Conservation (phyloP, 2,329 filamentous ascomycete species). For the Fusarium chaquense region DNA sequence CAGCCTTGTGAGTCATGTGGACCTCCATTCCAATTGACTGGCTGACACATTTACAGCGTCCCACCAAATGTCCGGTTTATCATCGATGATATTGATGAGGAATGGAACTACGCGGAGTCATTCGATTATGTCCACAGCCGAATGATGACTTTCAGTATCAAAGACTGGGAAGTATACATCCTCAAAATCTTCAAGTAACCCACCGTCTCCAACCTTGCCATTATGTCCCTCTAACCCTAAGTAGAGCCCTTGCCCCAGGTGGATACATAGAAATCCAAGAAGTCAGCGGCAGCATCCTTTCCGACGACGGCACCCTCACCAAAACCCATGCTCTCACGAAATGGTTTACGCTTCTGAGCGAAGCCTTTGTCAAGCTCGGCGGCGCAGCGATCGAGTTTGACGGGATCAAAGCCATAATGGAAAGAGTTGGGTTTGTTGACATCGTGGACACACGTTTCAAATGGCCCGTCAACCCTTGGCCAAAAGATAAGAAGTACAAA, state of each 20-base stretch:
- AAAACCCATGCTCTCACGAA: neutral
- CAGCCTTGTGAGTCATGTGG: neutral
- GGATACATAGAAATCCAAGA: slow-evolving; percentile 21
- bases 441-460: slow-evolving; percentile 1
- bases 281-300: neutral
- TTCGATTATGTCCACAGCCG: slow-evolving; percentile 31
- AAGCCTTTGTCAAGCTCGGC: slow-evolving; percentile 8
- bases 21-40: rapidly evolving
- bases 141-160: slow-evolving; percentile 22
- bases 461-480: slow-evolving; percentile 30
- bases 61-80: slow-evolving; percentile 18
- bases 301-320: slow-evolving; percentile 6
- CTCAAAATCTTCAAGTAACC: slow-evolving; percentile 14
- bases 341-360: slow-evolving; percentile 7
- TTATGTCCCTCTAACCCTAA: rapidly evolving
- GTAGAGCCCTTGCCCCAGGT: neutral
- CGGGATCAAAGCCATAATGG: slow-evolving; percentile 11
- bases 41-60: neutral
- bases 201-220: rapidly evolving
- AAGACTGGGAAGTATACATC: slow-evolving; percentile 1
- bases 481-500: slow-evolving; percentile 21
- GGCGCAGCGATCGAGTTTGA: neutral
- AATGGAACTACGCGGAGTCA: slow-evolving; percentile 4
- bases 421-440: slow-evolving; percentile 4
- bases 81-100: slow-evolving; percentile 19